These are phyloP conservation scores for Globisporangium rhizosaccharum DNA, from an alignment of 352 stramenopile species.

Conservation along the genomic window DNA sequence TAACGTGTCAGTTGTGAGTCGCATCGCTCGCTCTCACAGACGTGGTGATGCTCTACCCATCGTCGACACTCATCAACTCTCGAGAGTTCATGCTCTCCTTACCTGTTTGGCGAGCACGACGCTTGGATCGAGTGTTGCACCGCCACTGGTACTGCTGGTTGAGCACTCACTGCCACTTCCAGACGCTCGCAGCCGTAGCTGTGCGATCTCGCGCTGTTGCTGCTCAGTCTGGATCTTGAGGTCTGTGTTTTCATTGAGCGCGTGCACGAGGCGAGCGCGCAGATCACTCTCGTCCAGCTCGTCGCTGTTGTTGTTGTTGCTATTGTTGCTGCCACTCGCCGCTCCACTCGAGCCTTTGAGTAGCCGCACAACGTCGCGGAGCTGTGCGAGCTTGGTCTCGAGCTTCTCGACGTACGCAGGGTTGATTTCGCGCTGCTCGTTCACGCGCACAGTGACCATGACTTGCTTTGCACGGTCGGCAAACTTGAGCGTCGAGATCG, in stretches of 20 bases:
- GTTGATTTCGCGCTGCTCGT: constrained; percentile 84
- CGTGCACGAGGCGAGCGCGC: constrained; percentile 29
- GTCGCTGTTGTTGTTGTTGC: constrained; percentile 20
- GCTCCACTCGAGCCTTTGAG: constrained; percentile 20
- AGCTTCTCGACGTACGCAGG: constrained; percentile 85
- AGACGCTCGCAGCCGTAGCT: constrained; percentile 19
- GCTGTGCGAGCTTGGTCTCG: constrained; percentile 73
- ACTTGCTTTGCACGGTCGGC: constrained; percentile 90
- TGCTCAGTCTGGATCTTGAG: constrained; percentile 54
- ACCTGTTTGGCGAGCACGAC: constrained; percentile 29
- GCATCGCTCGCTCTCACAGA: neutral
- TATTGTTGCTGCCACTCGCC: constrained; percentile 4
- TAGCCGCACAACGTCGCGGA: constrained; percentile 58
- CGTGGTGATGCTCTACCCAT: neutral
- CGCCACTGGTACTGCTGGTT: constrained; percentile 20
- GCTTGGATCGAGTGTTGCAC: constrained; percentile 9
- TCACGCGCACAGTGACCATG: constrained; percentile 81
- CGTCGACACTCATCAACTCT: neutral
- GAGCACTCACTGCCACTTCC: constrained; percentile 44
- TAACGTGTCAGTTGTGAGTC: neutral
- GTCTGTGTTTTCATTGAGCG: constrained; percentile 66
- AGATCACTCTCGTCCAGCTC: constrained; percentile 19
- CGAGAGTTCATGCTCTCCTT: no score
- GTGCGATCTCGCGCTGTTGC: constrained; percentile 54
- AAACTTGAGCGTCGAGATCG: constrained; percentile 93